These are phyloP conservation scores for Aureobasidium sp. DNA, from an alignment of 2,329 filamentous ascomycete species.

Conservation along the genomic window DNA sequence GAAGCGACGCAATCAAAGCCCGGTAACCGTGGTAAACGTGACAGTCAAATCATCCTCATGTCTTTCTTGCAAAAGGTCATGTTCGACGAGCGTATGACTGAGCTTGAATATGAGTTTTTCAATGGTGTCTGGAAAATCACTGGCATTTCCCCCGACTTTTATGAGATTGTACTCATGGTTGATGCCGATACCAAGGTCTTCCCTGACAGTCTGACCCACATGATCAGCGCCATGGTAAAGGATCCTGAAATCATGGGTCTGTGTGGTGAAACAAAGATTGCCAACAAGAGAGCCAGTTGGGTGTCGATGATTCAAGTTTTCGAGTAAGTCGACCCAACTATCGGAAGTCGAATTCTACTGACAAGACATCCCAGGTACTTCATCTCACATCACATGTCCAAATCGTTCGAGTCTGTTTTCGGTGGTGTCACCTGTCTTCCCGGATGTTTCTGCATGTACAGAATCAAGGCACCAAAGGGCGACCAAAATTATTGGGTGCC, in stretches of 20 bases:
- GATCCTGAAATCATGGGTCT: slow-evolving; percentile 99
- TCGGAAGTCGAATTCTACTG: background rate
- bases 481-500: slow-evolving; percentile 99
- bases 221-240: slow-evolving; percentile 98
- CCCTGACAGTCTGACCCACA: slow-evolving; percentile 95
- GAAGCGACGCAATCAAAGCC: slow-evolving; percentile 78
- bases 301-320: slow-evolving; percentile 98
- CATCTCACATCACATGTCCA: slow-evolving; percentile 93
- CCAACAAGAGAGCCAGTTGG: slow-evolving; percentile 93
- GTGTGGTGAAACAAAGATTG: slow-evolving; percentile 98
- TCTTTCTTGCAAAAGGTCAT: slow-evolving; percentile 99
- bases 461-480: slow-evolving; percentile 97
- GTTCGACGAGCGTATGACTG: slow-evolving; percentile 99
- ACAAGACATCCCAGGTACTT: slow-evolving; percentile 55
- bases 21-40: slow-evolving; percentile 95
- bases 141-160: slow-evolving; percentile 95
- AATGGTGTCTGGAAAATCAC: slow-evolving; percentile 98
- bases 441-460: slow-evolving; percentile 99
- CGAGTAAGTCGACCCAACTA: slow-evolving; percentile 42
- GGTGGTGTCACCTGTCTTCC: slow-evolving; percentile 98
- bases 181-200: slow-evolving; percentile 99
- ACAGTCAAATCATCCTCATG: slow-evolving; percentile 99
- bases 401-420: slow-evolving; percentile 97
- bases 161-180: slow-evolving; percentile 97
- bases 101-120: slow-evolving; percentile 99